Percentiles rank a stretch among this genome's conserved stretches.
Conservation (phyloP, 208 protist genomes). For the Leishmania braziliensis region DNA sequence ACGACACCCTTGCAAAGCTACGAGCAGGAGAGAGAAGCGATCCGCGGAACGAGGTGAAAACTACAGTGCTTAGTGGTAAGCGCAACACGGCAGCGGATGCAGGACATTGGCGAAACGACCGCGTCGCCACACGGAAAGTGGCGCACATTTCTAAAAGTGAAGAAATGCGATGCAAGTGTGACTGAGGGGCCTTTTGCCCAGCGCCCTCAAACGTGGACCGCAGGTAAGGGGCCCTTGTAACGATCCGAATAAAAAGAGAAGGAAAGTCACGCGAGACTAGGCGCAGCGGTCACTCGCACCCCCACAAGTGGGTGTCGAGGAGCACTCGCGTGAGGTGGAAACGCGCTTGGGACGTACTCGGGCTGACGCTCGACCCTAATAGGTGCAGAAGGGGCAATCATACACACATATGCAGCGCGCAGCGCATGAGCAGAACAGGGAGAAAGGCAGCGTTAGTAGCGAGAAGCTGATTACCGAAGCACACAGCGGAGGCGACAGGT, state of each 20-base stretch:
- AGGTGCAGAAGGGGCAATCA: neutral
- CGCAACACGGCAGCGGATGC: too few relatives aligned
- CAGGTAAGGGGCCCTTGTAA: neutral
- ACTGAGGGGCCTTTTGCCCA: neutral
- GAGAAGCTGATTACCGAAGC: neutral
- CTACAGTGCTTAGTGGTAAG: slow-evolving; percentile 1
- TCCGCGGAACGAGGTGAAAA: neutral
- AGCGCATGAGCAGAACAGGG: neutral
- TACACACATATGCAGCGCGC: neutral
- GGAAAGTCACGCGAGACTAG: neutral
- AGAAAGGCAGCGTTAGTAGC: neutral
- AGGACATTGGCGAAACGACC: neutral
- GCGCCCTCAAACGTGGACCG: neutral
- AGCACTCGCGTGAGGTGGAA: neutral
- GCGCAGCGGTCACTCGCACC: neutral
- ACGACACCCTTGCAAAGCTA: slow-evolving; percentile 64
- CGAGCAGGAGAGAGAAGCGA: slow-evolving; percentile 18
- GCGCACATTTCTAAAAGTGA: slow-evolving; percentile 2
- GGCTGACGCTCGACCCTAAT: neutral
- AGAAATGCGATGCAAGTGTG: neutral
- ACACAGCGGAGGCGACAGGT: too few relatives aligned
- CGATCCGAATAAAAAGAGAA: neutral
- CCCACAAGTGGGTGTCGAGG: neutral
- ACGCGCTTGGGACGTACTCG: neutral
- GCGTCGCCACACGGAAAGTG: neutral